Evolutionary conservation across 2,329 filamentous ascomycete genomes (phyloP), one percentile per base, ranked within the genome.

Genomic region (Berkeleyomyces rouxiae): DNA sequence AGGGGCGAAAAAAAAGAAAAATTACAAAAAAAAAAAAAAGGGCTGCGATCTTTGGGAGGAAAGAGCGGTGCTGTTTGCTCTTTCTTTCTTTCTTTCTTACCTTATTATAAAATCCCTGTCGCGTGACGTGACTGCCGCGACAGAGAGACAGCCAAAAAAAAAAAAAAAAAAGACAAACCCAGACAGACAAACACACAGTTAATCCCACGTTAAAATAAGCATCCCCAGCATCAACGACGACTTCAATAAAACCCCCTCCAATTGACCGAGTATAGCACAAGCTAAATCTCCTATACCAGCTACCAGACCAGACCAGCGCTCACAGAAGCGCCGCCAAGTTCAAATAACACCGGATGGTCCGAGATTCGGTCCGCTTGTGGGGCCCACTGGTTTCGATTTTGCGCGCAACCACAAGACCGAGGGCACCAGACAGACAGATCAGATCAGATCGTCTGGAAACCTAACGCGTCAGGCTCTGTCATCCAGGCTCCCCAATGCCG

Each of bases 351-450:
- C 63, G 59, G 63, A 59, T 61, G 59, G 53, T 40, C 63, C 63
- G 63, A 64, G 43, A 64, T 64, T 64, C 63, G 63, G 59, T 59
- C 63, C 59, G 59, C 63, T 63, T 63, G 62, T 61, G 62, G 62
- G 43, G 31, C 58, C 58, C 23, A 23, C 23, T 23, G 23, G 23
- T 23, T 23, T 23, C 23, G 23, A 23, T 23, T 23, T 23, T 23
- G 23, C 23, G 23, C 23, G 23, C 23, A 23, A 23, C 23, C 23
- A 23, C 23, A 23, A 23, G 23, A 2, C 23, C 23, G 23, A 23
- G 23, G 23, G 23, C 23, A 23, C 23, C 23, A 23, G 23, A 23
- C 23, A 23, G 23, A 23, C 23, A 23, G 23, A 23, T 23, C 23
- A 23, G 23, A 23, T 23, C 23, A 23, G 1, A 23, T 23, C 23